Base-by-base conservation (phyloP, 2,329 filamentous ascomycete species). In the Lachnellula occidentalis region DNA sequence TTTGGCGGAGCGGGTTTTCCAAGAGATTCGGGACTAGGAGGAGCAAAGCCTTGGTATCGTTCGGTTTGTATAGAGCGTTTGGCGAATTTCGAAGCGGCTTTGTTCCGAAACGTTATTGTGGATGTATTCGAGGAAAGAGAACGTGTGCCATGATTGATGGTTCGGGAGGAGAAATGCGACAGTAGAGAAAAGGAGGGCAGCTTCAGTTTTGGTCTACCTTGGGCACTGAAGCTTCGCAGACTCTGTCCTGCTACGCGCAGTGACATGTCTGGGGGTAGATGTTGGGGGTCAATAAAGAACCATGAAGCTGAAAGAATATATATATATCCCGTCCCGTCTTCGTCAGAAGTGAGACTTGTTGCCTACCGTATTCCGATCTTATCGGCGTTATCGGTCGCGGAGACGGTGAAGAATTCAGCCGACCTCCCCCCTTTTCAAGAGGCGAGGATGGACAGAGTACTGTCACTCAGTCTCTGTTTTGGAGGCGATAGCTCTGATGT, bases 21-120 rank as follows among this genome's bases (percentile, higher is more conserved):
- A 31, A 97, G 79, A 37, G 88, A 88, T 56, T 80, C 80, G 5
- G 92, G 92, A 4, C 88, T 83, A 0, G 91, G 91, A 5, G 92
- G 92, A 0, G 81, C 78, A 63, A 91, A 80, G 14, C 85, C 81
- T 59, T 85, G 76, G 67, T 84, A 89, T 56, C 61, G 60, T 49
- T 76, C 75, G 19, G 55, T 62, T 36, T 68, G 71, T 50, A 68
- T 55, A 42, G 61, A 61, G 41, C 65, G 64, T 31, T 49, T 46
- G 45, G 46, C 22, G 36, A 53, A 8, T 36, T 45, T 58, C 15
- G 55, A 21, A 15, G 36, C 58, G 42, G 54, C 31, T 39, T 53
- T 46, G 9, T 15, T 49, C 5, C 34, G 48, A 48, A 59, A 41
- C 27, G 45, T 12, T 39, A 47, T 15, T 49, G 58, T 50, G 47